phyloP scores from a whole-genome alignment of 176 grass and related monocot genomes.

The Areca catechu region DNA sequence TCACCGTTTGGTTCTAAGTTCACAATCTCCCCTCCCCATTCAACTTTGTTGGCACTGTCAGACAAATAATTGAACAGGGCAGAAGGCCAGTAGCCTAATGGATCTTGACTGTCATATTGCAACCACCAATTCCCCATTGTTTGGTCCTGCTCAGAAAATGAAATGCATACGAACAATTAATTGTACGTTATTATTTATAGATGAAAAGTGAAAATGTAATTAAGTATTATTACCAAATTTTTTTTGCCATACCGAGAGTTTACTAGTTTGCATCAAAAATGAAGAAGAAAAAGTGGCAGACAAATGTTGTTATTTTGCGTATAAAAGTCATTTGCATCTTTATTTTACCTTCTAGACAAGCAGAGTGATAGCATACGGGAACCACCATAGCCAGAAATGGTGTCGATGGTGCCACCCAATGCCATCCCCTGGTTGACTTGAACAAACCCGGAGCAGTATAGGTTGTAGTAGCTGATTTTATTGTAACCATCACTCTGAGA shows the following conservation, averaged over 20 bases:
- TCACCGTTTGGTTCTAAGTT: constrained; percentile 58
- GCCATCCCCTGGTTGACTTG: constrained; percentile 81
- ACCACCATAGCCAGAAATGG: constrained; percentile 57
- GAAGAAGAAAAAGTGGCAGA: constrained; percentile 24
- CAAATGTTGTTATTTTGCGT: too few species aligned
- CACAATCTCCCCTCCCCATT: constrained; percentile 74
- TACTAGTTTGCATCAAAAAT: constrained; percentile 14
- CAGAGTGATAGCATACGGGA: constrained; percentile 73
- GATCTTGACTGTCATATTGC: constrained; percentile 44
- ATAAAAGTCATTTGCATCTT: constrained; percentile 40
- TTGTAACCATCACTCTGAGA: constrained; percentile 75
- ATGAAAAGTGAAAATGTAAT: constrained; percentile 4
- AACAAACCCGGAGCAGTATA: constrained; percentile 74
- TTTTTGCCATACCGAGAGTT: constrained; percentile 21
- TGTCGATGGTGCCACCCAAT: constrained; percentile 68
- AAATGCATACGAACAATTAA: too few species aligned
- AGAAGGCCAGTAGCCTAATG: constrained; percentile 75
- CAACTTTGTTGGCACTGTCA: constrained; percentile 53
- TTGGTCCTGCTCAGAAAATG: constrained; percentile 35
- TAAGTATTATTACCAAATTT: constrained; percentile 23
- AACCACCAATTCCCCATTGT: constrained; percentile 75
- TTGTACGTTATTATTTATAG: too few species aligned
- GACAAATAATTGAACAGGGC: constrained; percentile 63
- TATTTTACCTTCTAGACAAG: constrained; percentile 81
- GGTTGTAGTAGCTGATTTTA: constrained; percentile 74